Evolutionary conservation across 1,284 basidiomycete genomes (phyloP).

Genomic region (Marasmius fiardii): DNA sequence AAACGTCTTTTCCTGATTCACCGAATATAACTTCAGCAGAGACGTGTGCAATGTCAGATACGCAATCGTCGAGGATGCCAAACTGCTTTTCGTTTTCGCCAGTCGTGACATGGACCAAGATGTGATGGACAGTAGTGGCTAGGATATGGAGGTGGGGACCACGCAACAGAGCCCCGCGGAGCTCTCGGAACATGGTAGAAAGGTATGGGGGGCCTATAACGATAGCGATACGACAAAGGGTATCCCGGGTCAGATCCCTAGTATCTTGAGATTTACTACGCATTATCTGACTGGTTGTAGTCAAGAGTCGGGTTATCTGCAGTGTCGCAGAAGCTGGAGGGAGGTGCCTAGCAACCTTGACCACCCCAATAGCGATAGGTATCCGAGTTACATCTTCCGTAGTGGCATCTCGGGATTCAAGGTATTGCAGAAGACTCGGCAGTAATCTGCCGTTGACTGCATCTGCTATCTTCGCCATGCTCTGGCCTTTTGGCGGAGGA

Average conservation of each 20-base stretch:
- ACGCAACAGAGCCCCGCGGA: conserved; percentile 79
- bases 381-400: conserved; percentile 84
- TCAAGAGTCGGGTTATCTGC: conserved; percentile 81
- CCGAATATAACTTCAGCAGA: conserved; percentile 95
- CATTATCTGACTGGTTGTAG: conserved; percentile 83
- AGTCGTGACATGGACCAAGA: conserved; percentile 79
- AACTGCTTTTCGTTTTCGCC: conserved; percentile 53
- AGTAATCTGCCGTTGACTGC: conserved; percentile 76
- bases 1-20: conserved; percentile 87
- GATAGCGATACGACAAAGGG: conserved; percentile 80
- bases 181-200: conserved; percentile 72
- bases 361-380: conserved; percentile 87
- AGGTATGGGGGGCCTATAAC: conserved; percentile 77
- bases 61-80: conserved; percentile 71
- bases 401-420: conserved; percentile 81
- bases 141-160: conserved; percentile 95
- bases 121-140: conserved; percentile 80
- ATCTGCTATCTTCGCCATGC: conserved; percentile 60
- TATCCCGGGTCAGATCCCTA: conserved; percentile 84
- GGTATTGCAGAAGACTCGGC: conserved; percentile 72
- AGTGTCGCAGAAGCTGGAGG: conserved; percentile 66
- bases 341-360: conserved; percentile 81
- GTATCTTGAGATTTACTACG: conserved; percentile 94
- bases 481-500: conserved; percentile 15
- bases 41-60: conserved; percentile 76